Evolutionary conservation across 257 asterid genomes (phyloP), one percentile per base, ranked within the genome.

Genomic region (Solanum boliviense): DNA sequence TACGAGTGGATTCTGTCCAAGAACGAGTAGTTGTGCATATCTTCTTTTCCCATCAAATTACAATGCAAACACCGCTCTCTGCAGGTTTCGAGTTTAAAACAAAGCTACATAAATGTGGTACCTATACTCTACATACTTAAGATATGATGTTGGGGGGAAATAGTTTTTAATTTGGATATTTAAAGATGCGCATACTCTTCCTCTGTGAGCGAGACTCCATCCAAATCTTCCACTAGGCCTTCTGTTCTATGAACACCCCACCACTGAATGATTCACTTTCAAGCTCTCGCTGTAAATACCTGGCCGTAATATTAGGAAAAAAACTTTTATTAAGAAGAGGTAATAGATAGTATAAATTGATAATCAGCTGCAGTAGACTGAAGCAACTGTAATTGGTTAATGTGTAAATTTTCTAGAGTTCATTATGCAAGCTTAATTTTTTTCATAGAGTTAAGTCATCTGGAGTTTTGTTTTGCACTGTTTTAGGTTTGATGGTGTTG

Each of bases 401-500:
- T 82, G 70, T 31, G 20, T 48, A 48, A 48, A 29, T 48, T 48
- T 48, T 82, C 70, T 6, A 20, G 27, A 46, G 62, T 48, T 82
- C 70, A 82, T 48, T 81, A 5, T 13, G 67, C 70, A 82, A 79
- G 18, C 36, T 79, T 79, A 79, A 79, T 16, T 16, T 15, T 56
- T 44, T 79, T 46, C 85, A 72, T 44, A 44, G 39, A 44, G 85
- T 79, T 15, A 9, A 74, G 13, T 48, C 41, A 82, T 31, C 85
- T 29, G 9, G 68, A 48, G 11, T 46, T 82, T 15, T 82, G 86
- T 31, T 82, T 48, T 82, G 41, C 86, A 31, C 84, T 62, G 56
- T 89, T 79, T 31, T 87, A 97, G 99, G 88, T 97, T 95, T 90
- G 98, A 95, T 88, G 99, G 99, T 48, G 93, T 90, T 90, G 99